Base-by-base conservation (phyloP, 1,139 yeast genomes). In the Magnusiomyces sp. region DNA sequence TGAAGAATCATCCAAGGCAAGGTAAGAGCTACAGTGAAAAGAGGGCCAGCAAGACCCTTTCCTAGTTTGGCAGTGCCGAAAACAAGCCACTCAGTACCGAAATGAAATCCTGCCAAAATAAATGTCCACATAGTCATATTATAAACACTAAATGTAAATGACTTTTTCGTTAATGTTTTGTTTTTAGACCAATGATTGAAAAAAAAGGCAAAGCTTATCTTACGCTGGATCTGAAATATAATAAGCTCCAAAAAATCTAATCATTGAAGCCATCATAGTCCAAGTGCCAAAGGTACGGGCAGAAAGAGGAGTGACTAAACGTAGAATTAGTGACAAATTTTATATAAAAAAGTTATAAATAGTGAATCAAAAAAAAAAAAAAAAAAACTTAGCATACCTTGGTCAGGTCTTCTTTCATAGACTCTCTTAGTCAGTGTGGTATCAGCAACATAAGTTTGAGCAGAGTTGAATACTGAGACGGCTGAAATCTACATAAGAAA, bases 241-340 rank as follows among this genome's bases (percentile, higher is more conserved):
- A 67, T 83, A 83, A 5, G 98, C 95, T 45, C 95, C 96, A 64
- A 86, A 89, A 57, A 83, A 75, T 64, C 98, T 79, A 47, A 92
- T 81, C 42, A 92, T 73, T 1, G 95, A 79, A 1, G 97, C 83
- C 58, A 90, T 76, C 48, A 90, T 72, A 0, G 98, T 92, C 98
- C 98, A 92, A 1, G 98, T 92, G 32, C 98, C 98, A 67, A 92
- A 92, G 0, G 98, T 92, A 61, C 98, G 77, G 9, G 97, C 95
- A 58, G 95, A 81, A 58, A 92, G 73, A 5, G 76, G 72, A 0
- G 96, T 87, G 17, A 90, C 75, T 57, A 23, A 16, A 39, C 16
- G 45, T 29, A 6, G 6, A 38, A 5, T 10, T 3, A n/a, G n/a
- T n/a, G n/a, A n/a, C n/a, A n/a, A n/a, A n/a, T n/a, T n/a, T n/a